phyloP scores from a whole-genome alignment of 345 rosid species.

The Kernera saxatilis region DNA sequence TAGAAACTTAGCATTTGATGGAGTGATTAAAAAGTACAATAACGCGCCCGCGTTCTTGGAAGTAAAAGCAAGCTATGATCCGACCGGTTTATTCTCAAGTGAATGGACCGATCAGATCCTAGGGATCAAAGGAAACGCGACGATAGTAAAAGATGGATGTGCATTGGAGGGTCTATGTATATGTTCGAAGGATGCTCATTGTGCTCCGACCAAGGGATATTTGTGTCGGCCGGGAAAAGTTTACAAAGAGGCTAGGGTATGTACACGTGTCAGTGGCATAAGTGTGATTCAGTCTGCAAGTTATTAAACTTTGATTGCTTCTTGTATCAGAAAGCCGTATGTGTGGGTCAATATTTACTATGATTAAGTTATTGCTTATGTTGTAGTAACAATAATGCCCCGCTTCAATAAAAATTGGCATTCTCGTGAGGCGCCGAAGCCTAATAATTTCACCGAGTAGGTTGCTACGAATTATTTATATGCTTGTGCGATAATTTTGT shows the following conservation, averaged over 20 bases:
- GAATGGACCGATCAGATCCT: constrained; percentile 67
- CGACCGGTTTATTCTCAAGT: constrained; percentile 55
- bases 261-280: constrained; percentile 20
- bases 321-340: neutral
- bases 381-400: neutral
- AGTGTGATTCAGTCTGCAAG: neutral
- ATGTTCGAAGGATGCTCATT: constrained; percentile 62
- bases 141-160: constrained; percentile 43
- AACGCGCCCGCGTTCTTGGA: constrained; percentile 37
- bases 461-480: neutral
- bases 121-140: constrained; percentile 40
- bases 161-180: constrained; percentile 64
- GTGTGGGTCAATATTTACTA: neutral
- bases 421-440: neutral
- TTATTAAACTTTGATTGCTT: neutral
- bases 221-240: constrained; percentile 54
- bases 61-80: constrained; percentile 53
- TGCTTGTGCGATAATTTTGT: no score
- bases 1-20: constrained; percentile 50
- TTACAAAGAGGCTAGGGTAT: constrained; percentile 51
- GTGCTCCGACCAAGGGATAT: constrained; percentile 62
- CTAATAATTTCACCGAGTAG: neutral
- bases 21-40: constrained; percentile 46
- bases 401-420: neutral
- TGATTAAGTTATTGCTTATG: neutral